Conservation (phyloP, 75 land plant species). For the Pinus albicaulis region DNA sequence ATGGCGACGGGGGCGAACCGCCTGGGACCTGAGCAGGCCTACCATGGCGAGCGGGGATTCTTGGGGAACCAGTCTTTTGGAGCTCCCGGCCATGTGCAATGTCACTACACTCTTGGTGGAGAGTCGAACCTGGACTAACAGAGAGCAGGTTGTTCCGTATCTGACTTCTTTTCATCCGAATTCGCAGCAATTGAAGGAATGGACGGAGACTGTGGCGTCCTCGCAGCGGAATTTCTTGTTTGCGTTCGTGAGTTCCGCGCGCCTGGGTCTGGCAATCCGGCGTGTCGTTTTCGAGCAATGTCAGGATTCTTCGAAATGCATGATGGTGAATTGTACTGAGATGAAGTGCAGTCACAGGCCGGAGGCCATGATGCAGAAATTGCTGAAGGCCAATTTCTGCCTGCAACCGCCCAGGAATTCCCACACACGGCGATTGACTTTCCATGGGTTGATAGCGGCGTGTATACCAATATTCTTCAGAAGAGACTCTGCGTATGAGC, state of each 20-base stretch:
- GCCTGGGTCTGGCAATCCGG: neutral
- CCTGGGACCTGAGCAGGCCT: conserved; percentile 14
- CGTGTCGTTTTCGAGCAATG: conserved; percentile 12
- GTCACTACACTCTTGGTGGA: conserved; percentile 9
- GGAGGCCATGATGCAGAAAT: neutral
- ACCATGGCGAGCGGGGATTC: too few relatives aligned
- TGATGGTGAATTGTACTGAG: conserved; percentile 8
- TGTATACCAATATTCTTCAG: too few relatives aligned
- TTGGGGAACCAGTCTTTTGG: conserved; percentile 12
- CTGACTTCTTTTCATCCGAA: conserved; percentile 29
- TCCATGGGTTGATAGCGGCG: too few relatives aligned
- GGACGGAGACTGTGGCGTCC: conserved; percentile 15
- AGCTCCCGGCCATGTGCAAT: neutral
- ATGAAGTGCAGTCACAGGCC: conserved; percentile 22
- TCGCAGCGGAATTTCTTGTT: neutral
- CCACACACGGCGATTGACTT: too few relatives aligned
- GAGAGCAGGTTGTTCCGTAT: conserved; percentile 27
- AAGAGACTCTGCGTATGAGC: too few relatives aligned
- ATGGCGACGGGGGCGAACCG: conserved; percentile 14
- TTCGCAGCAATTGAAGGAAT: neutral
- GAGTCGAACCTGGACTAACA: conserved; percentile 7
- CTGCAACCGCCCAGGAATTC: too few relatives aligned
- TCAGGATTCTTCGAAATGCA: conserved; percentile 4
- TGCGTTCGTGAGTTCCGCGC: conserved; percentile 10
- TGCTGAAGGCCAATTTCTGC: too few relatives aligned